Conservation (phyloP, 2,329 filamentous ascomycete species). For the Trichophyton equinum region DNA sequence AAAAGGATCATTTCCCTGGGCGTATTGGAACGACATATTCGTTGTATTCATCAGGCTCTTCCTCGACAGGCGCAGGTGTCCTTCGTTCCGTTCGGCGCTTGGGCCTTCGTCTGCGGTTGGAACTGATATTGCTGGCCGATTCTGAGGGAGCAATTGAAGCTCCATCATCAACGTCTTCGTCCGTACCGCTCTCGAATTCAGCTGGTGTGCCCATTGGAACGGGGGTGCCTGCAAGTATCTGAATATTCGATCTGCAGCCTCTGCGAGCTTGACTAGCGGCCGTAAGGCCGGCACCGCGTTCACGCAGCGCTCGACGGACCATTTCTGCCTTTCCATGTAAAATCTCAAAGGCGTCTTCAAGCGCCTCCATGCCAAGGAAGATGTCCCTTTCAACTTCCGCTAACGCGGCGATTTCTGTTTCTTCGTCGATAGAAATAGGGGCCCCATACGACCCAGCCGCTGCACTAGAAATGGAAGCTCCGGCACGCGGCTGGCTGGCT, state of each 20-base stretch:
- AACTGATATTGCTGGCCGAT: constrained; percentile 39
- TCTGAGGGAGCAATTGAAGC: constrained; percentile 37
- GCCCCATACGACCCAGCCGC: constrained; percentile 53
- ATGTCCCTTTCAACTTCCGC: constrained; percentile 90
- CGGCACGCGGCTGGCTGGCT: constrained; percentile 29
- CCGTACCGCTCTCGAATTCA: constrained; percentile 21
- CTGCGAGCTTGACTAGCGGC: constrained; percentile 35
- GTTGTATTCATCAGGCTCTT: constrained; percentile 33
- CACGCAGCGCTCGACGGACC: constrained; percentile 65
- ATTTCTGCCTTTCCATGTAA: constrained; percentile 75
- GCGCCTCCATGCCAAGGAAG: constrained; percentile 81
- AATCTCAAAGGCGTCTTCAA: constrained; percentile 87
- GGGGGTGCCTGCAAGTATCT: constrained; percentile 4
- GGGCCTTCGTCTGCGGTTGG: constrained; percentile 32
- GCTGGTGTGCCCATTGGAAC: neutral
- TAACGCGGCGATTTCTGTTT: constrained; percentile 78
- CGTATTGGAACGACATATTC: neutral
- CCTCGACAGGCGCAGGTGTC: constrained; percentile 37
- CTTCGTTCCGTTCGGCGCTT: constrained; percentile 37
- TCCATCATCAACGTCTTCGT: constrained; percentile 35
- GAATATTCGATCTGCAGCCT: constrained; percentile 16
- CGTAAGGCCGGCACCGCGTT: constrained; percentile 65
- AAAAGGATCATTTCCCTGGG: neutral
- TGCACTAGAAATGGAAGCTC: constrained; percentile 29
- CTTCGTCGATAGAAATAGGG: constrained; percentile 81